phyloP scores from a whole-genome alignment of 441 rosid genomes.

The Erysimum cheiri region DNA sequence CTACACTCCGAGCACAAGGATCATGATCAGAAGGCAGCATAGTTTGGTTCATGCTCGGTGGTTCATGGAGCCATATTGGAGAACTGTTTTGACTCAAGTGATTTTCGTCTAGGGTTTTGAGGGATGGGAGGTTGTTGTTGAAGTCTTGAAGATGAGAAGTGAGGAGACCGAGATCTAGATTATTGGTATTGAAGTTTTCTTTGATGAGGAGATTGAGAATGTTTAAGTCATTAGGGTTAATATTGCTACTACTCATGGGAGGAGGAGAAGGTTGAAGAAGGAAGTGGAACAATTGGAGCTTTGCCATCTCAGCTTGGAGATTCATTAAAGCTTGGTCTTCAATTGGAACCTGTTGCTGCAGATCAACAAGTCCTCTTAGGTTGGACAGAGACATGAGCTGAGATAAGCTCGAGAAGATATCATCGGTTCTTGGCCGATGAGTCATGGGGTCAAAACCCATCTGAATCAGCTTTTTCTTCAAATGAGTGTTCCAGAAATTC shows the following conservation, averaged over 20 bases:
- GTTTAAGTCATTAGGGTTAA: constrained; percentile 49
- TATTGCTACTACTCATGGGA: constrained; percentile 27
- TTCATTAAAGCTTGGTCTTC: constrained; percentile 43
- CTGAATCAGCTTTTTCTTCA: constrained; percentile 67
- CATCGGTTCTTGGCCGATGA: constrained; percentile 57
- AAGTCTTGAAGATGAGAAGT: constrained; percentile 52
- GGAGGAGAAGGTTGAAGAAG: constrained; percentile 59
- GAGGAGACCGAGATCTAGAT: constrained; percentile 29
- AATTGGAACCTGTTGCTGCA: constrained; percentile 46
- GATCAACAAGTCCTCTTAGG: constrained; percentile 59
- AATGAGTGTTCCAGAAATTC: constrained; percentile 71
- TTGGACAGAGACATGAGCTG: constrained; percentile 73
- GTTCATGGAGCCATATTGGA: constrained; percentile 51
- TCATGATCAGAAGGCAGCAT: constrained; percentile 45
- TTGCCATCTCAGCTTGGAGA: constrained; percentile 64
- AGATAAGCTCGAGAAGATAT: constrained; percentile 64
- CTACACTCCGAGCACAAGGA: constrained; percentile 33
- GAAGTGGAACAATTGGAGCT: constrained; percentile 56
- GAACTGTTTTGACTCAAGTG: constrained; percentile 50
- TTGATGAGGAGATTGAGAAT: constrained; percentile 47
- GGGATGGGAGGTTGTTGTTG: constrained; percentile 56
- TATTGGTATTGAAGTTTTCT: constrained; percentile 37
- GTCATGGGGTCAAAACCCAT: constrained; percentile 76
- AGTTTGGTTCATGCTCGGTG: constrained; percentile 50
- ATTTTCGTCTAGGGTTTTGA: constrained; percentile 50